phyloP scores from a whole-genome alignment of 106 monocot species.

The Dendrobium nobile region DNA sequence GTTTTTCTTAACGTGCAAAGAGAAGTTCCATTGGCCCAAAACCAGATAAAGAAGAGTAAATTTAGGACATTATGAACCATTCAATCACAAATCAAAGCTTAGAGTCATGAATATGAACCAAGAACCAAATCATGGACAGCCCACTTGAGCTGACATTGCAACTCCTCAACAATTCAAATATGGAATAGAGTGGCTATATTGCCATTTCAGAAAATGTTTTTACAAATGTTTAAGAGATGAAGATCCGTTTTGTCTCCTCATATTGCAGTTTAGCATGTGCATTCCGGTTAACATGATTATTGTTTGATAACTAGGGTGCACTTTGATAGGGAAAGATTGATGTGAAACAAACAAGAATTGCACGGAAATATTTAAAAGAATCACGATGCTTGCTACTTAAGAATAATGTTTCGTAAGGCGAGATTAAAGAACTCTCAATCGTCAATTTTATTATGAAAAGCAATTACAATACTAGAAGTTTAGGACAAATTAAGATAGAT shows the following conservation, averaged over 20 bases:
- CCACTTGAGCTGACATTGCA: neutral
- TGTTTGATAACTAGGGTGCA: neutral
- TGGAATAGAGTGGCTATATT: neutral
- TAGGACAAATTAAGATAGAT: no score
- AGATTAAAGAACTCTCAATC: no score
- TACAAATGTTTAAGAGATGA: neutral
- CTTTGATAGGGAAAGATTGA: neutral
- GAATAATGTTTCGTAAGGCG: no score
- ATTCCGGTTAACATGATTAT: neutral
- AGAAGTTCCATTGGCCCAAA: neutral
- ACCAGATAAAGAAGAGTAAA: neutral
- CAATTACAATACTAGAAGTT: no score
- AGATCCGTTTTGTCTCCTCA: neutral
- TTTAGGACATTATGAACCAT: neutral
- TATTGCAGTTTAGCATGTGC: neutral
- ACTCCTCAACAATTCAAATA: neutral
- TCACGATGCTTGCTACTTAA: no score
- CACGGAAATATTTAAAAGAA: no score
- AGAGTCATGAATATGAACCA: neutral
- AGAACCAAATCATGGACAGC: neutral
- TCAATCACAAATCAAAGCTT: neutral
- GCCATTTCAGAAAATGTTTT: neutral
- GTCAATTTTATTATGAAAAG: no score
- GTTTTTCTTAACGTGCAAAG: neutral
- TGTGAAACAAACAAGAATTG: no score